Conservation (phyloP, 2,329 filamentous ascomycete species). For the Hypoxylon sp. region DNA sequence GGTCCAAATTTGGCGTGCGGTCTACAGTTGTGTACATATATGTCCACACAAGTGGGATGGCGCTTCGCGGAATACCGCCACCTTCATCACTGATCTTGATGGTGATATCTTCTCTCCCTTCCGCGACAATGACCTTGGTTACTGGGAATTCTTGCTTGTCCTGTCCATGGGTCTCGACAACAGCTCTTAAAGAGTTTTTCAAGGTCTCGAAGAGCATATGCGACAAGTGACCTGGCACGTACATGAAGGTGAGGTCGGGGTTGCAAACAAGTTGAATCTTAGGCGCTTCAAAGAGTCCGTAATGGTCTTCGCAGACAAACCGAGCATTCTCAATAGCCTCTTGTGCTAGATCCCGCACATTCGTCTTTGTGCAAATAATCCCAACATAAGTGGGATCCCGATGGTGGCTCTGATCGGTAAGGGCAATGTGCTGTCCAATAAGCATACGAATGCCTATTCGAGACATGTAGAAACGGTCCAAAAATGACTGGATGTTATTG, state of each 20-base stretch:
- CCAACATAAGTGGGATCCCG: constrained; percentile 95
- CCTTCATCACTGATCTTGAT: constrained; percentile 99
- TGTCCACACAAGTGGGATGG: constrained; percentile 98
- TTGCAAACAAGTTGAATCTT: constrained; percentile 98
- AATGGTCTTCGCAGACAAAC: constrained; percentile 99
- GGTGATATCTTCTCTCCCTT: constrained; percentile 98
- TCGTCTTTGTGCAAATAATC: constrained; percentile 99
- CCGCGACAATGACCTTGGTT: constrained; percentile 96
- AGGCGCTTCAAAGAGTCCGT: constrained; percentile 95
- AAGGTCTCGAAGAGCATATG: constrained; percentile 99
- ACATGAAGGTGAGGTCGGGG: constrained; percentile 97
- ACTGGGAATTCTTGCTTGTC: constrained; percentile 97
- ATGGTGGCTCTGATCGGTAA: constrained; percentile 92
- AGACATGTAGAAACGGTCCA: constrained; percentile 99
- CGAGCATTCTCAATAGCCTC: constrained; percentile 98
- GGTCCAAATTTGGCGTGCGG: constrained; percentile 92
- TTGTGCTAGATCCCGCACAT: constrained; percentile 92
- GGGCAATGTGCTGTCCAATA: constrained; percentile 96
- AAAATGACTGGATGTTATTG: constrained; percentile 95
- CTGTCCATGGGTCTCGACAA: constrained; percentile 94
- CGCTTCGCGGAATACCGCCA: constrained; percentile 91
- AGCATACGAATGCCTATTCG: constrained; percentile 99
- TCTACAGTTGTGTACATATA: constrained; percentile 99
- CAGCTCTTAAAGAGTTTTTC: constrained; percentile 97
- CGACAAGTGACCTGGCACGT: constrained; percentile 97